phyloP scores from a whole-genome alignment of 306 rosid genomes.

The Prunus mume region DNA sequence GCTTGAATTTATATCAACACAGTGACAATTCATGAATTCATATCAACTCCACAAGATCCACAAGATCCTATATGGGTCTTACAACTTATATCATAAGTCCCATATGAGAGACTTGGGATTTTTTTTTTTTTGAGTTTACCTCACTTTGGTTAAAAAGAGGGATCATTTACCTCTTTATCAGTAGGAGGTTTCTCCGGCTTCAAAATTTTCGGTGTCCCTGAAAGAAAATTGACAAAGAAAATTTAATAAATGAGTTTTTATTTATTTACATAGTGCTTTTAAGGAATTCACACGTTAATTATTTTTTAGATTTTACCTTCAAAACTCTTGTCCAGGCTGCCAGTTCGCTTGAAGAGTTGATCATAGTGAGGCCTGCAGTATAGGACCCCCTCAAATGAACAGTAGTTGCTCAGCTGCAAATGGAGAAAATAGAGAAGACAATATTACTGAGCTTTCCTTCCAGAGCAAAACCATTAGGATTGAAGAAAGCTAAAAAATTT shows the following conservation, averaged over 20 bases:
- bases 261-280: background rate
- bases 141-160: background rate
- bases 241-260: background rate
- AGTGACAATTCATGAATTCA: too few species aligned
- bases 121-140: background rate
- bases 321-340: conserved; percentile 82
- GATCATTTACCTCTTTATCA: conserved; percentile 38
- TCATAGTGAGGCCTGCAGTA: conserved; percentile 93
- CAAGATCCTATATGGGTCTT: background rate
- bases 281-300: background rate
- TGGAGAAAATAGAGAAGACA: background rate
- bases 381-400: conserved; percentile 83
- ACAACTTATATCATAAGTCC: too few species aligned
- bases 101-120: too few species aligned
- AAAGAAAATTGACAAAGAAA: conserved; percentile 12
- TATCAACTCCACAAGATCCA: background rate
- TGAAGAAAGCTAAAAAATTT: too few species aligned
- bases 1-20: too few species aligned
- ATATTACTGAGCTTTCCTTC: background rate
- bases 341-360: conserved; percentile 83
- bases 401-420: conserved; percentile 73
- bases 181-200: conserved; percentile 46
- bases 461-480: conserved; percentile 17
- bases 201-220: conserved; percentile 66
- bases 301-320: conserved; percentile 38